A percentile compares a stretch with the other conserved stretches of the same genome.
phyloP scores from a whole-genome alignment of 2,329 filamentous ascomycete species.

The Talaromyces albobiverticillius region DNA sequence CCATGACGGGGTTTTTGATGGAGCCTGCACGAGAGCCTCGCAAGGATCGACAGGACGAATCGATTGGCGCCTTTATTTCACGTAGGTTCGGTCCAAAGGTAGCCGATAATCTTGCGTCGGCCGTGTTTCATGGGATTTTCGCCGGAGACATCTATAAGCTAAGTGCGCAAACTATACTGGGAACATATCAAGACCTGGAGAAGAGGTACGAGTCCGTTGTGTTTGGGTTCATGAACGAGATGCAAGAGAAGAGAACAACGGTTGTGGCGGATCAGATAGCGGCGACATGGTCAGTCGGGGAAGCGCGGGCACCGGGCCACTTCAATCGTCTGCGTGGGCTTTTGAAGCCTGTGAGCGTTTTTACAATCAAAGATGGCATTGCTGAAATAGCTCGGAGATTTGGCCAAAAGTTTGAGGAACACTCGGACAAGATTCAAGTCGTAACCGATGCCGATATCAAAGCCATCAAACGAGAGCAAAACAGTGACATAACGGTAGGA shows the following conservation, averaged over 20 bases:
- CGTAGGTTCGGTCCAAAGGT: constrained; percentile 54
- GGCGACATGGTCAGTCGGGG: constrained; percentile 19
- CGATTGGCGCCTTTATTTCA: constrained; percentile 65
- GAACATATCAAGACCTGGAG: constrained; percentile 52
- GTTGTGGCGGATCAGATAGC: constrained; percentile 27
- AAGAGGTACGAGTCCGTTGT: constrained; percentile 20
- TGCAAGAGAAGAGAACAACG: constrained; percentile 13
- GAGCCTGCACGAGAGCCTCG: constrained; percentile 21
- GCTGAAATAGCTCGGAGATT: constrained; percentile 58
- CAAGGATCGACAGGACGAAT: constrained; percentile 58
- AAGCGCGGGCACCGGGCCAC: constrained; percentile 17
- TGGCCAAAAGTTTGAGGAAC: constrained; percentile 33
- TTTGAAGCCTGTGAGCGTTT: constrained; percentile 31
- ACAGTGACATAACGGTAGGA: constrained; percentile 25
- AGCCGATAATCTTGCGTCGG: constrained; percentile 72
- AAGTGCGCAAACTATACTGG: constrained; percentile 65
- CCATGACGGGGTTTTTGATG: constrained; percentile 32
- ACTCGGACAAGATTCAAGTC: constrained; percentile 58
- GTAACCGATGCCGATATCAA: constrained; percentile 50
- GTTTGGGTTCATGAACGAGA: constrained; percentile 17
- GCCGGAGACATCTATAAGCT: constrained; percentile 82
- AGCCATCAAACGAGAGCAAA: constrained; percentile 35
- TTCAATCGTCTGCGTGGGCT: constrained; percentile 19
- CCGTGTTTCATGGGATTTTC: constrained; percentile 80
- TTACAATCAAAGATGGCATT: constrained; percentile 57